These are phyloP conservation scores for Biscutella auriculata DNA, from an alignment of 441 rosid species.

Conservation along the genomic window DNA sequence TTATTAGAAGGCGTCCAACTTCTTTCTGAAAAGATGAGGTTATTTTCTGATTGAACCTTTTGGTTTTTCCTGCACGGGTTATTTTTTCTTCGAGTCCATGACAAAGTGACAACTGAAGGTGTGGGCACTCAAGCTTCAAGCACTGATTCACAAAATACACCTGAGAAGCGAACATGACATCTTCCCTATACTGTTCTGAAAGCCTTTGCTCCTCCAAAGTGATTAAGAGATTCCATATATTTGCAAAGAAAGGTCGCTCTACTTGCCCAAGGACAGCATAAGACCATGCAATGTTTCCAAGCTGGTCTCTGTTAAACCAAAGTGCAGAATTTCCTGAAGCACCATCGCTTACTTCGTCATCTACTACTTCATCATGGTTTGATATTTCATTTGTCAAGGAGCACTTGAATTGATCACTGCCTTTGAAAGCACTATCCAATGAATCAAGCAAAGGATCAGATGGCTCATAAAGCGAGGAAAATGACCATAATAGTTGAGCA, in stretches of 20 bases:
- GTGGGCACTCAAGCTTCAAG: slow-evolving; percentile 66
- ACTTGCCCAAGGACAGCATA: slow-evolving; percentile 81
- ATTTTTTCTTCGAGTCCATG: slow-evolving; percentile 56
- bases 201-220: slow-evolving; percentile 61
- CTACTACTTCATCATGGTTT: slow-evolving; percentile 21
- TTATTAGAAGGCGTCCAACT: slow-evolving; percentile 69
- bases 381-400: slow-evolving; percentile 24
- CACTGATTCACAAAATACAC: slow-evolving; percentile 76
- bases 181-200: slow-evolving; percentile 81
- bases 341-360: slow-evolving; percentile 13
- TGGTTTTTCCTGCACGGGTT: slow-evolving; percentile 57
- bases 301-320: slow-evolving; percentile 66
- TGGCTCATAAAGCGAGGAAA: slow-evolving; percentile 65
- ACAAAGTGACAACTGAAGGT: slow-evolving; percentile 49
- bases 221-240: slow-evolving; percentile 50
- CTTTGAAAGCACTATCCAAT: slow-evolving; percentile 47
- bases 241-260: slow-evolving; percentile 56
- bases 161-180: slow-evolving; percentile 87
- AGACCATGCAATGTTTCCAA: slow-evolving; percentile 92
- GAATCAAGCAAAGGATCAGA: slow-evolving; percentile 58
- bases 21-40: slow-evolving; percentile 83
- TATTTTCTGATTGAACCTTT: slow-evolving; percentile 70
- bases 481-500: slow-evolving; percentile 86
- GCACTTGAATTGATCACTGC: slow-evolving; percentile 39
- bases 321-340: slow-evolving; percentile 34